phyloP scores from a whole-genome alignment of 2,329 filamentous ascomycete species.

The Lachnellula willkommii region DNA sequence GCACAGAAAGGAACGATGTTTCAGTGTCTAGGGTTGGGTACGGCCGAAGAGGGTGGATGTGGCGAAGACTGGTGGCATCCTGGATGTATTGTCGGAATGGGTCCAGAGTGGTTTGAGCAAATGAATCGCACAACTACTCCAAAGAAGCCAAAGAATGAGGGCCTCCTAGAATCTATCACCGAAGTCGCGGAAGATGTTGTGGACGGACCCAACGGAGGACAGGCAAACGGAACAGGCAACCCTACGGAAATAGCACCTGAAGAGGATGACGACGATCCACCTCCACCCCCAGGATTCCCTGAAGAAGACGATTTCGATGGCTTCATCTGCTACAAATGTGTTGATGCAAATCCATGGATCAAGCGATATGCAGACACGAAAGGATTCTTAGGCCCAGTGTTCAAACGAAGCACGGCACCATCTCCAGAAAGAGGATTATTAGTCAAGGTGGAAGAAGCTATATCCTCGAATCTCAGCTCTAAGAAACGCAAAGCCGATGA shows the following conservation, averaged over 20 bases:
- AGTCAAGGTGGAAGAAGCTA: conserved; percentile 20
- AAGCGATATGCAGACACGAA: conserved; percentile 75
- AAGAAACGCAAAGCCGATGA: conserved; percentile 65
- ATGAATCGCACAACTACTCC: conserved; percentile 34
- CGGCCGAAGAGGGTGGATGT: conserved; percentile 75
- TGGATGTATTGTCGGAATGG: conserved; percentile 79
- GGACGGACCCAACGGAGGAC: conserved; percentile 13
- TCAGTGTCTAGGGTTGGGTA: conserved; percentile 84
- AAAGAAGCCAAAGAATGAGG: conserved; percentile 31
- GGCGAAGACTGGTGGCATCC: conserved; percentile 98
- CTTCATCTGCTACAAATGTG: conserved; percentile 91
- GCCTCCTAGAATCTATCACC: conserved; percentile 43
- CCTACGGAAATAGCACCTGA: conserved; percentile 32
- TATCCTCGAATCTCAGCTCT: conserved; percentile 23
- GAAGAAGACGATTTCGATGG: conserved; percentile 83
- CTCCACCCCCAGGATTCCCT: conserved; percentile 80
- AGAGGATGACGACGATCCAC: conserved; percentile 54
- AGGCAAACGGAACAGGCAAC: conserved; percentile 15
- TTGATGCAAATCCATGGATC: conserved; percentile 85
- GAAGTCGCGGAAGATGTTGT: conserved; percentile 41
- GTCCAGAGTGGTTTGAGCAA: conserved; percentile 64
- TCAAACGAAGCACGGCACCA: conserved; percentile 35
- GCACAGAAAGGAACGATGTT: conserved; percentile 97
- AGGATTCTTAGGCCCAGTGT: conserved; percentile 75
- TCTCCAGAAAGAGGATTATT: conserved; percentile 28